phyloP scores from a whole-genome alignment of 108 stramenopile genomes.

The Stephanodiscus minutulus region DNA sequence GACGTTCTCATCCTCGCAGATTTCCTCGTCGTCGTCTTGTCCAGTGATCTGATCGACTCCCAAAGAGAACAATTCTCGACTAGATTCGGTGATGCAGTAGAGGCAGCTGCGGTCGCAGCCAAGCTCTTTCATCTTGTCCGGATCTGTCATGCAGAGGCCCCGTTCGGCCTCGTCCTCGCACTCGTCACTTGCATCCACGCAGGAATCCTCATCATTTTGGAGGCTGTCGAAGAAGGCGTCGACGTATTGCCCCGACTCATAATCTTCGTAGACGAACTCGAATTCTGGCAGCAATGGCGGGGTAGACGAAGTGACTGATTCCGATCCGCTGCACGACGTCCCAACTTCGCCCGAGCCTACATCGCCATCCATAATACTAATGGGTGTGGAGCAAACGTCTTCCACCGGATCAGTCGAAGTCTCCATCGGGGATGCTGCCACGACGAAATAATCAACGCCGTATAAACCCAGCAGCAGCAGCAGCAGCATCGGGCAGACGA shows the following conservation, averaged over 20 bases:
- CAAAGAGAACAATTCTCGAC: conserved; percentile 19
- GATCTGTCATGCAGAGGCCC: conserved; percentile 40
- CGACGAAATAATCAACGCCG: no score
- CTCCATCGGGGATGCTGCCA: no score
- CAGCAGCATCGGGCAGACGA: no score
- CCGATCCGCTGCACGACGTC: background rate
- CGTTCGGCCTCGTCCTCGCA: conserved; percentile 18
- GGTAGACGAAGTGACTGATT: background rate
- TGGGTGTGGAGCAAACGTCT: no score
- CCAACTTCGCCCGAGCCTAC: no score
- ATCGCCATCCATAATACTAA: no score
- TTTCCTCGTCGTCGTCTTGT: conserved; percentile 14
- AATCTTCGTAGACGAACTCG: conserved; percentile 1
- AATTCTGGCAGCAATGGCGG: background rate
- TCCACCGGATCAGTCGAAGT: no score
- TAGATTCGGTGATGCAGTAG: conserved; percentile 26
- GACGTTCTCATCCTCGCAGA: conserved; percentile 18
- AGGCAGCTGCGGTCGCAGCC: conserved; percentile 38
- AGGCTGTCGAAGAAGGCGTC: conserved; percentile 27
- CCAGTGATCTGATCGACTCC: conserved; percentile 25
- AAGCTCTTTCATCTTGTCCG: conserved; percentile 22
- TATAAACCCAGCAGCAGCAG: no score
- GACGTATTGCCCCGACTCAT: conserved; percentile 2
- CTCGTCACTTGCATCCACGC: conserved; percentile 21
- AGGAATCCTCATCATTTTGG: conserved; percentile 15